These are phyloP conservation scores for Rhodotorula kratochvilovae DNA, from an alignment of 768 basidiomycete species.

Conservation along the genomic window DNA sequence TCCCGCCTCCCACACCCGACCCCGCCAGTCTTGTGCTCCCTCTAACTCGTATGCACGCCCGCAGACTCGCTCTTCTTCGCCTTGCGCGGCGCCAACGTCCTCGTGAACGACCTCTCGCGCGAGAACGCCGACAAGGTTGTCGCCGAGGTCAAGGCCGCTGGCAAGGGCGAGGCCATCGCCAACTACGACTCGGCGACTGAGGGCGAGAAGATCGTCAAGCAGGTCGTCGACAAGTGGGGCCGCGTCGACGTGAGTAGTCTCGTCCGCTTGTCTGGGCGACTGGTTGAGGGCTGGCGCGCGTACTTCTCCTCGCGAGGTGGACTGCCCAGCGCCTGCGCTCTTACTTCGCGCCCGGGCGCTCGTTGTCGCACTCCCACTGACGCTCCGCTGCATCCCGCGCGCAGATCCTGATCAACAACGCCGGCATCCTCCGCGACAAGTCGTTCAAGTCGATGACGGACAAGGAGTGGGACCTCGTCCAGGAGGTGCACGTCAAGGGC, in stretches of 20 bases:
- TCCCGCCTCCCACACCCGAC: not conserved
- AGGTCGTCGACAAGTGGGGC: slow-evolving; percentile 79
- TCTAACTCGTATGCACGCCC: slow-evolving; percentile 1
- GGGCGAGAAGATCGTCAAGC: slow-evolving; percentile 77
- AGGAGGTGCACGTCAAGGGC: slow-evolving; percentile 72
- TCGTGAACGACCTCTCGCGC: slow-evolving; percentile 89
- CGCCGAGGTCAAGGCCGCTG: slow-evolving; percentile 65
- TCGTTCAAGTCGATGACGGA: slow-evolving; percentile 94
- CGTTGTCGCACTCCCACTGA: not conserved
- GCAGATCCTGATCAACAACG: slow-evolving; percentile 69
- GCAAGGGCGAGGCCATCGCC: slow-evolving; percentile 58
- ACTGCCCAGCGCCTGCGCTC: too few relatives aligned
- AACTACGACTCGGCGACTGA: slow-evolving; percentile 84
- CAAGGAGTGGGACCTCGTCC: slow-evolving; percentile 49
- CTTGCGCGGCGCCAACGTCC: slow-evolving; percentile 85
- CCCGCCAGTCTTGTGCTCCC: not conserved
- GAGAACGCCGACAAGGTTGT: slow-evolving; percentile 88
- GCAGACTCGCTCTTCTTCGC: slow-evolving; percentile 90
- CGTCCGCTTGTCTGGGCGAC: too few relatives aligned
- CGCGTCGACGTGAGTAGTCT: slow-evolving; percentile 54
- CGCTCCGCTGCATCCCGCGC: slow-evolving; percentile 3
- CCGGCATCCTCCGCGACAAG: slow-evolving; percentile 48
- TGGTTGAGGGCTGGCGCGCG: too few relatives aligned
- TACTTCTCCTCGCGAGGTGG: too few relatives aligned
- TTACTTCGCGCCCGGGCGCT: too few relatives aligned